Evolutionary conservation across 441 rosid genomes (phyloP).

Genomic region (Isatis lusitanica): DNA sequence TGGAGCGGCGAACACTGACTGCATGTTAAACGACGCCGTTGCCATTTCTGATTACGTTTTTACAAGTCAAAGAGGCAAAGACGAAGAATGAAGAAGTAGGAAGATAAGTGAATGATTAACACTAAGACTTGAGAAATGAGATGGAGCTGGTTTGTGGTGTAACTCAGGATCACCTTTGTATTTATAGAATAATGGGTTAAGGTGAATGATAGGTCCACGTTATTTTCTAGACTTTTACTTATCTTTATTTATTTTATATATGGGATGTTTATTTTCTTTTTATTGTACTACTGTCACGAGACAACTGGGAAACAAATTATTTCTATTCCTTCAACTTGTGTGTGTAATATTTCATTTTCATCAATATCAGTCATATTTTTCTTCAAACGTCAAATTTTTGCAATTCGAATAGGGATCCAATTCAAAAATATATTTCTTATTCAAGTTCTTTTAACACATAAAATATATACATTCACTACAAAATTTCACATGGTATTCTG

Average conservation of each 20-base stretch:
- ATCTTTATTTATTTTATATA: neutral
- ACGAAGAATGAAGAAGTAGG: neutral
- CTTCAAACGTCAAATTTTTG: no score
- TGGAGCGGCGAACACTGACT: constrained; percentile 37
- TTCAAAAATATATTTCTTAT: no score
- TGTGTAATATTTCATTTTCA: no score
- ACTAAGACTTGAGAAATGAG: constrained; percentile 5
- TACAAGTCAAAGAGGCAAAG: neutral
- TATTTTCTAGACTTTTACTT: neutral
- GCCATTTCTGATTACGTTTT: constrained; percentile 36
- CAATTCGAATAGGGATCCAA: no score
- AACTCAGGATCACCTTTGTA: neutral
- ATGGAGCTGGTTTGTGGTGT: constrained; percentile 18
- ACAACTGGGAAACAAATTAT: neutral
- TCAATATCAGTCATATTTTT: no score
- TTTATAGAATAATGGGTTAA: constrained; percentile 27
- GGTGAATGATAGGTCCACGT: constrained; percentile 19
- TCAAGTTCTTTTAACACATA: neutral
- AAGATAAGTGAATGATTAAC: neutral
- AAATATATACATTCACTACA: neutral
- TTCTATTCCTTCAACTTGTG: no score
- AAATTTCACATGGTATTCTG: neutral
- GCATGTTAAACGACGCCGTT: constrained; percentile 34
- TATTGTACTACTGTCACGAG: neutral
- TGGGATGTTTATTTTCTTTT: neutral